Percentiles rank a stretch among this genome's conserved stretches.
phyloP scores from a whole-genome alignment of 768 basidiomycete species.

The Tricholoma sp. region DNA sequence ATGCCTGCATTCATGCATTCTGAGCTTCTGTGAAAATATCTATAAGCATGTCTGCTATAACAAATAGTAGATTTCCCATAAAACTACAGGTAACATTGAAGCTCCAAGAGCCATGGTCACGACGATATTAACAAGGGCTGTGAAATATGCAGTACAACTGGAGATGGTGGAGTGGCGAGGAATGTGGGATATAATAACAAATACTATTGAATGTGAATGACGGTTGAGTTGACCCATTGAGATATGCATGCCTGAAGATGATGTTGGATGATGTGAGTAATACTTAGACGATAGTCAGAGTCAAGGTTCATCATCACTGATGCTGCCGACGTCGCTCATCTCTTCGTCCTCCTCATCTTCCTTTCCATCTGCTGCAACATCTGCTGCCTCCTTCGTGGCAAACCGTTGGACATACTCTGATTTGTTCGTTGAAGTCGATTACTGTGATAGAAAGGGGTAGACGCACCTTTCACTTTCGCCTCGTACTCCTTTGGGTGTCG shows the following conservation, averaged over 20 bases:
- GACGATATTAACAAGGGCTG: slow-evolving; percentile 6
- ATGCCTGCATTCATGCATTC: background rate
- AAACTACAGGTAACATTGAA: slow-evolving; percentile 14
- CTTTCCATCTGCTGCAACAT: slow-evolving; percentile 58
- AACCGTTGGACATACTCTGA: slow-evolving; percentile 94
- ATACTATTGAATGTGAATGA: slow-evolving; percentile 13
- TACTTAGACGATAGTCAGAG: background rate
- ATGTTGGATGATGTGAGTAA: slow-evolving; percentile 1
- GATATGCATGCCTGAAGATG: slow-evolving; percentile 3
- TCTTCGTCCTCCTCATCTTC: slow-evolving; percentile 77
- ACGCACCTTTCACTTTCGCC: slow-evolving; percentile 82
- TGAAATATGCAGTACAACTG: slow-evolving; percentile 4
- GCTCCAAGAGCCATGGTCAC: slow-evolving; percentile 9
- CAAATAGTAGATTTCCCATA: slow-evolving; percentile 12
- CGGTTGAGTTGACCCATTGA: background rate
- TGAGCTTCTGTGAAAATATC: background rate
- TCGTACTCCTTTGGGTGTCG: slow-evolving; percentile 97
- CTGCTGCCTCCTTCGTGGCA: slow-evolving; percentile 87
- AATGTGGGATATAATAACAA: slow-evolving; percentile 2
- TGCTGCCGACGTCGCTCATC: slow-evolving; percentile 85
- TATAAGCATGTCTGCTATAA: slow-evolving; percentile 9
- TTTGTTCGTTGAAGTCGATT: background rate
- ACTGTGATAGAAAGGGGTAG: background rate
- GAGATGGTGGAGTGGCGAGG: slow-evolving; percentile 6
- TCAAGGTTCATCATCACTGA: slow-evolving; percentile 57